Evolutionary conservation across 352 stramenopile species (phyloP).

Genomic region (Phytophthora crassamura): DNA sequence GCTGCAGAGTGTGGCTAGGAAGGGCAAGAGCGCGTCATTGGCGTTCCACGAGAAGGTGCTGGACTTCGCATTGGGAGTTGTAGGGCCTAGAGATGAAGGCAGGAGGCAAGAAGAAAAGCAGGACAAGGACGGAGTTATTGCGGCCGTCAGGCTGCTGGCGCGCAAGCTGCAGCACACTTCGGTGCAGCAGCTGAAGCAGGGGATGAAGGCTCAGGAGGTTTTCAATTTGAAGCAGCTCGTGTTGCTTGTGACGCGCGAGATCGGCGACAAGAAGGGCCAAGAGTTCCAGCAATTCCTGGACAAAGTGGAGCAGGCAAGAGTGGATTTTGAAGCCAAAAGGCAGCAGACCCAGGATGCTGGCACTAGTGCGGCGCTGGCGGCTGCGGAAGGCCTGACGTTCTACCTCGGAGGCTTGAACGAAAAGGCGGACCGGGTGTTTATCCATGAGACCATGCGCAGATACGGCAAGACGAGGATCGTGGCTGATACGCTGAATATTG

Average conservation of each 20-base stretch:
- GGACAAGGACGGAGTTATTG: conserved; percentile 13
- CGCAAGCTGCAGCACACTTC: conserved; percentile 38
- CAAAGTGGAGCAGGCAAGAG: conserved; percentile 46
- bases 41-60: conserved; percentile 51
- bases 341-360: conserved; percentile 8
- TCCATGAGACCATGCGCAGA: conserved; percentile 92
- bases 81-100: conserved; percentile 5
- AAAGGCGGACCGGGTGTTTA: conserved; percentile 87
- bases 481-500: conserved; percentile 89
- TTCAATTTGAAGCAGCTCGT: conserved; percentile 65
- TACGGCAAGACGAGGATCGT: conserved; percentile 83
- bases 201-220: conserved; percentile 42
- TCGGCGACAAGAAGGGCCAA: conserved; percentile 69
- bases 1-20: conserved; percentile 46
- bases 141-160: conserved; percentile 23
- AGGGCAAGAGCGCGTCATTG: conserved; percentile 40
- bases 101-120: neutral
- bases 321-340: conserved; percentile 40
- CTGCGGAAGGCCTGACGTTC: conserved; percentile 61
- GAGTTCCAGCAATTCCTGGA: conserved; percentile 82
- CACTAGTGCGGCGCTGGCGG: conserved; percentile 10
- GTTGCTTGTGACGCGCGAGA: conserved; percentile 54
- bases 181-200: conserved; percentile 25
- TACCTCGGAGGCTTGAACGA: conserved; percentile 84
- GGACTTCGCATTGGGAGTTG: conserved; percentile 32